Evolutionary conservation across 441 rosid species (phyloP).

Genomic region (Mallotus japonicus): DNA sequence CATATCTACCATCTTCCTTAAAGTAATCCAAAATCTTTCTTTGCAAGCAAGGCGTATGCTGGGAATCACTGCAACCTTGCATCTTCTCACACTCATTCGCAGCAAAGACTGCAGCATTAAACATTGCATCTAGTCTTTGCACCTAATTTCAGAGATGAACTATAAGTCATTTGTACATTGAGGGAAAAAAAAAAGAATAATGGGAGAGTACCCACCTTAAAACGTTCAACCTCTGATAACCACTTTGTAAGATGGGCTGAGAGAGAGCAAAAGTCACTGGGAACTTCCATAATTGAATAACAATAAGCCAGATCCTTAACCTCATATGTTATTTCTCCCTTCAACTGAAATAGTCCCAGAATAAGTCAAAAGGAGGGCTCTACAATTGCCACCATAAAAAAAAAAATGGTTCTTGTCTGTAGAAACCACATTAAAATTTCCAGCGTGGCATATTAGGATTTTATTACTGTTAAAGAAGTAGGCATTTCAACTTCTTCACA

Average conservation of each 20-base stretch:
- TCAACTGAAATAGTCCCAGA: constrained; percentile 46
- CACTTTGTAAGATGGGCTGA: constrained; percentile 69
- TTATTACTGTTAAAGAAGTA: neutral
- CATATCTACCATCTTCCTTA: constrained; percentile 29
- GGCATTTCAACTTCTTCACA: neutral
- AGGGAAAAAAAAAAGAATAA: constrained; percentile 9
- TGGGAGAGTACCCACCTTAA: constrained; percentile 50
- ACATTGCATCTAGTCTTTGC: constrained; percentile 51
- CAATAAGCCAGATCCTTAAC: constrained; percentile 80
- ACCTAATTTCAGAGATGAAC: constrained; percentile 35
- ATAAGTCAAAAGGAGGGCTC: constrained; percentile 19
- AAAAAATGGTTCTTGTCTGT: neutral
- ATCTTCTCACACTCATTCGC: constrained; percentile 41
- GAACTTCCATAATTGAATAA: constrained; percentile 56
- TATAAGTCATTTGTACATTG: constrained; percentile 7
- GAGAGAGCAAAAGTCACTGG: constrained; percentile 61
- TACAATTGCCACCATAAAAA: neutral
- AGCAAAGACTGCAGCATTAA: constrained; percentile 44
- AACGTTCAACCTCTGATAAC: constrained; percentile 72
- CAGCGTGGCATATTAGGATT: neutral
- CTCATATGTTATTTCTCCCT: constrained; percentile 84
- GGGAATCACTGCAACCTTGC: constrained; percentile 42
- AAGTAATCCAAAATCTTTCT: constrained; percentile 58
- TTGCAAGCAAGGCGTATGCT: constrained; percentile 59
- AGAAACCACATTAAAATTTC: neutral